These are phyloP conservation scores for Penicillium sp. DNA, from an alignment of 2,329 filamentous ascomycete species.

Conservation along the genomic window DNA sequence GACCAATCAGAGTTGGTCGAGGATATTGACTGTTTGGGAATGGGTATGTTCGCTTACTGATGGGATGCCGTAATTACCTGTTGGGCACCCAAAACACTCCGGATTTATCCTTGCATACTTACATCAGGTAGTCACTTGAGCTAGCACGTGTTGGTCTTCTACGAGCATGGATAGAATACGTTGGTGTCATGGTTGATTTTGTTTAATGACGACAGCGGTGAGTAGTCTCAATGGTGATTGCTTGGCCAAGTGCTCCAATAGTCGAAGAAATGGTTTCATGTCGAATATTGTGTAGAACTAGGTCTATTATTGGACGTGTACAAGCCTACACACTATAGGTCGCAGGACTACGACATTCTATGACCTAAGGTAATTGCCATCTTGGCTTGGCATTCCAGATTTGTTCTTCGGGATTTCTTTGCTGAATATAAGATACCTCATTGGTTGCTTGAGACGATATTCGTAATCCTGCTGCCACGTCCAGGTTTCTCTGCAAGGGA, in stretches of 20 bases:
- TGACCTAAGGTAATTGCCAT: background rate
- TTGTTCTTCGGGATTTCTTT: background rate
- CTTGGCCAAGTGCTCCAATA: too few species aligned
- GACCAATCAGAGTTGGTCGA: background rate
- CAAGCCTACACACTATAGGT: background rate
- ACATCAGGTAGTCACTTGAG: background rate
- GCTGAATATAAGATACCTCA: background rate
- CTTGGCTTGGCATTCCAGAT: background rate
- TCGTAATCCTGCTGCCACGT: background rate
- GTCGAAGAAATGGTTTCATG: background rate
- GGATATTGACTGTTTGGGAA: conserved; percentile 14
- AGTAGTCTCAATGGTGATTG: background rate
- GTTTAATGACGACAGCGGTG: background rate
- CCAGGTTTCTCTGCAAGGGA: background rate
- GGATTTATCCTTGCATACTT: background rate
- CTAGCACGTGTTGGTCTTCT: background rate
- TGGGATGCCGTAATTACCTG: background rate
- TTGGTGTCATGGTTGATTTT: background rate
- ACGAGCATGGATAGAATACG: background rate
- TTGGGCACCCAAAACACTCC: background rate
- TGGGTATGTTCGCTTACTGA: background rate
- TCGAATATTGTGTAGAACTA: background rate
- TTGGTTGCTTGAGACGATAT: background rate
- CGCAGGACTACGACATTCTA: background rate
- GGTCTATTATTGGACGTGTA: too few species aligned